Evolutionary conservation across 768 basidiomycete genomes (phyloP).

Genomic region (Lactarius indigo): DNA sequence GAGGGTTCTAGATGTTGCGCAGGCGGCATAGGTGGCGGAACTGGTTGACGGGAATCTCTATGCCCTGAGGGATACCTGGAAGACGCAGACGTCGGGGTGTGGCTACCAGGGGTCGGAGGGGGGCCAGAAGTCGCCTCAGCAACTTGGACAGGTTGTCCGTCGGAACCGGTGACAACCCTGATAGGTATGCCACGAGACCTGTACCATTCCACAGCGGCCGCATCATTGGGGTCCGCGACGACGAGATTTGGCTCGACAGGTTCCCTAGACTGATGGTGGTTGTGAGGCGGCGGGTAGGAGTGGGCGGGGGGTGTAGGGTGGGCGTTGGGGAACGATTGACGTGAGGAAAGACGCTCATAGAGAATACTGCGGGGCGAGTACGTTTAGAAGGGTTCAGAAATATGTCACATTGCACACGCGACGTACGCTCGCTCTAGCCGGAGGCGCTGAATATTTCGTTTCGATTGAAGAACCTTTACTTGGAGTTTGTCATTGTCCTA

Average conservation of each 20-base stretch:
- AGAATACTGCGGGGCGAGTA: slow-evolving; percentile 49
- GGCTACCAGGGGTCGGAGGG: slow-evolving; percentile 20
- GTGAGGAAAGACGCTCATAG: slow-evolving; percentile 68
- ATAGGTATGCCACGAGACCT: slow-evolving; percentile 45
- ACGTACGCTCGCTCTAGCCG: slow-evolving; percentile 86
- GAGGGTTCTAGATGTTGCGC: slow-evolving; percentile 22
- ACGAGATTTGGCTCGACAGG: slow-evolving; percentile 3
- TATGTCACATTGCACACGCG: slow-evolving; percentile 24
- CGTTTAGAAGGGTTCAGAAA: slow-evolving; percentile 23
- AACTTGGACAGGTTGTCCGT: slow-evolving; percentile 47
- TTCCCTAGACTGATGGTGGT: slow-evolving; percentile 17
- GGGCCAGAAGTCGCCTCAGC: slow-evolving; percentile 42
- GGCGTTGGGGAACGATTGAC: slow-evolving; percentile 29
- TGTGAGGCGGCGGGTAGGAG: slow-evolving; percentile 24
- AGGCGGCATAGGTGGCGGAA: slow-evolving; percentile 30
- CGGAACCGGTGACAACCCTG: slow-evolving; percentile 44
- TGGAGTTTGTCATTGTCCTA: slow-evolving; percentile 89
- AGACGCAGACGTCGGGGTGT: slow-evolving; percentile 8
- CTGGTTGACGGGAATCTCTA: slow-evolving; percentile 29
- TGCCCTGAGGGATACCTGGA: slow-evolving; percentile 30
- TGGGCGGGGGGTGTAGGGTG: slow-evolving; percentile 30
- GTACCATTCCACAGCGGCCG: slow-evolving; percentile 45
- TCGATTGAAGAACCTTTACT: slow-evolving; percentile 74
- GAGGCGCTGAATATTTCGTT: slow-evolving; percentile 81
- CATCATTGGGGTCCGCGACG: slow-evolving; percentile 43